A percentile compares a stretch with the other conserved stretches of the same genome.
Conservation (phyloP, 495 filamentous ascomycete genomes). For the Daldinia vernicosa region DNA sequence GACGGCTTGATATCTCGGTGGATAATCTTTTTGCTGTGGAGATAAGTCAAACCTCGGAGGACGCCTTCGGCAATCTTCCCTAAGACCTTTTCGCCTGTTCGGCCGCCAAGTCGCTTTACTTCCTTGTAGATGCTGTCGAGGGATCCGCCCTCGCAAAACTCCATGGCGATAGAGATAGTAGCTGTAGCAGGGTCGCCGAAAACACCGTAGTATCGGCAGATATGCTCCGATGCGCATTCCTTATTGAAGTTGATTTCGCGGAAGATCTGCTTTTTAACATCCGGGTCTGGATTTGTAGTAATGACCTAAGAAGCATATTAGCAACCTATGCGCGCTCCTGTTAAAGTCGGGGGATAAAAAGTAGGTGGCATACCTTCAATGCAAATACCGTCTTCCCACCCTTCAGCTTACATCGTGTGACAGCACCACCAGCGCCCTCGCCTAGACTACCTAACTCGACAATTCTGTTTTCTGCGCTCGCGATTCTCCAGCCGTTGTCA, state of each 20-base stretch:
- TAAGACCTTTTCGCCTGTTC: slow-evolving; percentile 97
- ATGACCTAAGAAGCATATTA: slow-evolving; percentile 74
- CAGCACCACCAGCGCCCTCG: slow-evolving; percentile 94
- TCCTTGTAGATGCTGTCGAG: slow-evolving; percentile 96
- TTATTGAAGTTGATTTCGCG: slow-evolving; percentile 98
- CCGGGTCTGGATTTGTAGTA: slow-evolving; percentile 95
- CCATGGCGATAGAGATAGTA: slow-evolving; percentile 98
- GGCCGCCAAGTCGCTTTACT: slow-evolving; percentile 91
- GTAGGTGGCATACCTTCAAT: slow-evolving; percentile 75
- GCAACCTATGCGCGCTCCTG: neutral
- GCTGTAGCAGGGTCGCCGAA: slow-evolving; percentile 92
- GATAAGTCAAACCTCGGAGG: slow-evolving; percentile 90
- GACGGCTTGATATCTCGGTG: slow-evolving; percentile 99
- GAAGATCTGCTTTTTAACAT: slow-evolving; percentile 97
- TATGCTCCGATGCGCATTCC: slow-evolving; percentile 90
- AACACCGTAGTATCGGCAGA: slow-evolving; percentile 96
- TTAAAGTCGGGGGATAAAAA: neutral
- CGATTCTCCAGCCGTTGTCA: slow-evolving; percentile 93
- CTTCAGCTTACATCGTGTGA: slow-evolving; percentile 87
- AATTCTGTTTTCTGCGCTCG: slow-evolving; percentile 86
- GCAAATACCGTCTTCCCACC: slow-evolving; percentile 95
- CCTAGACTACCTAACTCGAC: slow-evolving; percentile 88
- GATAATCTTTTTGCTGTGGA: slow-evolving; percentile 97
- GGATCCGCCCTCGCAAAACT: slow-evolving; percentile 96
- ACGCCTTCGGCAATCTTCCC: slow-evolving; percentile 98